A percentile compares a stretch with the other conserved stretches of the same genome.
These are phyloP conservation scores for Mucor velutinosus DNA, from an alignment of 371 early-diverging fungal species.

Conservation along the genomic window DNA sequence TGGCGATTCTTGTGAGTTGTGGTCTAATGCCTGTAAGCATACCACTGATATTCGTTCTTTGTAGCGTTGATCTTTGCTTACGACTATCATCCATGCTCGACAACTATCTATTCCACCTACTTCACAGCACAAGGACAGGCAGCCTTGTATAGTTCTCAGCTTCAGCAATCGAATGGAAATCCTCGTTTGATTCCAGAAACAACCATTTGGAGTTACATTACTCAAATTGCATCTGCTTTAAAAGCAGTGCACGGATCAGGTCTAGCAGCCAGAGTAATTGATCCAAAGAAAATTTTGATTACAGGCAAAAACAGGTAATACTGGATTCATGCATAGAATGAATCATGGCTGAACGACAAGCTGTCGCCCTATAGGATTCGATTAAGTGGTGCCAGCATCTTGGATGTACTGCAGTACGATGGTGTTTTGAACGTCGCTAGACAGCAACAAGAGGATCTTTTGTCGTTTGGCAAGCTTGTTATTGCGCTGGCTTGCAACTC, in stretches of 20 bases:
- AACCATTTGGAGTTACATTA: constrained; percentile 62
- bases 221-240: constrained; percentile 85
- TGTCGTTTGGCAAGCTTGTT: constrained; percentile 84
- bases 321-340: not conserved
- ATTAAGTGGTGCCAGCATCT: constrained; percentile 81
- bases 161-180: not conserved
- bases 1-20: constrained; percentile 81
- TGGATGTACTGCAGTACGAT: constrained; percentile 82
- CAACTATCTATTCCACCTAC: constrained; percentile 69
- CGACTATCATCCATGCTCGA: constrained; percentile 88
- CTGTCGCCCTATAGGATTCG: constrained; percentile 55
- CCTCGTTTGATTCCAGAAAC: constrained; percentile 7
- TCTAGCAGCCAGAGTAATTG: constrained; percentile 79
- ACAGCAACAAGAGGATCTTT: constrained; percentile 82
- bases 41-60: not conserved
- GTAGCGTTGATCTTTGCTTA: constrained; percentile 82
- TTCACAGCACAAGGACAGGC: constrained; percentile 57
- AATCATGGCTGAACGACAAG: not conserved
- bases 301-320: constrained; percentile 78
- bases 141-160: constrained; percentile 28
- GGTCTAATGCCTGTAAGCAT: not conserved
- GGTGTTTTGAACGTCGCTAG: constrained; percentile 62
- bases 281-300: constrained; percentile 77
- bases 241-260: constrained; percentile 83
- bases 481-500: constrained; percentile 78